Base-by-base conservation (phyloP, 805 yeast genomes). In the Candida incommunis region DNA sequence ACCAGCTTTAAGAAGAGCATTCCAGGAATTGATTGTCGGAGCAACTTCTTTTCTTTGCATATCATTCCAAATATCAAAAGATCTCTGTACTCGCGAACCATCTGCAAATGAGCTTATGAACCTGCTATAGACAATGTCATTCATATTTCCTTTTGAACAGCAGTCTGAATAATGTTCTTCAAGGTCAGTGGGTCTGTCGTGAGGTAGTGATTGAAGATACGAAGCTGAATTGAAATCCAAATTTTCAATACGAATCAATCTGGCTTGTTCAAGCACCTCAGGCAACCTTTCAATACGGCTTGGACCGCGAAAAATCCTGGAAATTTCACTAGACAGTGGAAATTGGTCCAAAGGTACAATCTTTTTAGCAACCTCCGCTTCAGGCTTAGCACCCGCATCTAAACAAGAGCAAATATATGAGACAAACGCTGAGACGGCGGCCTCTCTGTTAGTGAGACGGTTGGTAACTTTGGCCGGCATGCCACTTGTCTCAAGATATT, bases 21-120 rank as follows among this genome's bases (percentile, higher is more conserved):
- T 77, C 86, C 86, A 82, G 1, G 76, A 58, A 0, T 59, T 51
- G n/a, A 68, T 51, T 3, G 70, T 58, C n/a, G 76, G 76, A 1
- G 49, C 49, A 16, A 67, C 54, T 20, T 69, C 71, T 4, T 57
- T 52, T 9, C 57, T 49, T 23, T 70, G 51, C 62, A 80, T 57
- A 40, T 61, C 64, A 48, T 71, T 73, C 75, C 83, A 80, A 1
- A 75, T 57, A 9, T 61, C 60, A 41, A 57, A 57, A 16, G 65
- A 59, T 23, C 29, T 41, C 15, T 53, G 49, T 2, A 49, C 46
- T 40, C 55, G 53, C 5, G 55, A 45, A 13, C 54, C 49, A 42
- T 59, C 61, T 20, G 61, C 60, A 35, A 59, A 57, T 15, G 58
- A 48, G 4, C 48, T 40, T 21, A 61, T 59, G 41, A 58, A 60